phyloP scores from a whole-genome alignment of 2,329 filamentous ascomycete species.

The Chalara sp. region DNA sequence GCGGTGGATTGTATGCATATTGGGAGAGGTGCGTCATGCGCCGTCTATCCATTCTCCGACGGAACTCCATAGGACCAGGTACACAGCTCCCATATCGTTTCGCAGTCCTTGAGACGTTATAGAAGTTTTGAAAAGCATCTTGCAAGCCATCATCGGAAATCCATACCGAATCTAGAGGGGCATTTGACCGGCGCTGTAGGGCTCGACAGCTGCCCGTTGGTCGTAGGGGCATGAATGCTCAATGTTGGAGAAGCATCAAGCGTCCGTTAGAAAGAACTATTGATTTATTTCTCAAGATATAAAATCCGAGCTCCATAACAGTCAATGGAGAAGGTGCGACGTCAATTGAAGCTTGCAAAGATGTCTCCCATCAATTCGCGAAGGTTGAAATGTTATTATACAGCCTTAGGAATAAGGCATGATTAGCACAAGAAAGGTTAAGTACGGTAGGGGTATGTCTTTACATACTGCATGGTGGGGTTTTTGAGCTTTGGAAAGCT shows the following conservation, averaged over 20 bases:
- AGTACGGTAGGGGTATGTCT: not conserved
- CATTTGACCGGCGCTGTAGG: constrained; percentile 34
- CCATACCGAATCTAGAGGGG: constrained; percentile 44
- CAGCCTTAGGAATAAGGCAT: not conserved
- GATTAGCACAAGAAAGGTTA: not conserved
- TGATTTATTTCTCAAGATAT: too few species aligned
- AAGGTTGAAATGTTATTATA: too few species aligned
- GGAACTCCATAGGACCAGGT: constrained; percentile 27
- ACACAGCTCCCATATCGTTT: constrained; percentile 28
- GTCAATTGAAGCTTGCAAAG: too few species aligned
- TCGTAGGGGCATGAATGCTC: constrained; percentile 38
- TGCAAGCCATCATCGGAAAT: constrained; percentile 50
- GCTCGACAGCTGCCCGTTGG: constrained; percentile 43
- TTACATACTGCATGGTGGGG: not conserved
- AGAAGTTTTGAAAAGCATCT: constrained; percentile 42
- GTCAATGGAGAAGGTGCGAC: too few species aligned
- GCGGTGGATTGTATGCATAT: constrained; percentile 8
- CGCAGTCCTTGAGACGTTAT: constrained; percentile 22
- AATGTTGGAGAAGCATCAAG: not conserved
- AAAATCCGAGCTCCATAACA: too few species aligned
- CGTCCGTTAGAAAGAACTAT: not conserved
- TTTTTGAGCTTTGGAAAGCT: not conserved
- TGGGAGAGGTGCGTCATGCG: constrained; percentile 24
- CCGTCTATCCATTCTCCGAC: constrained; percentile 26
- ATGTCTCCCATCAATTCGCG: too few species aligned